A percentile compares a stretch with the other conserved stretches of the same genome.
These are phyloP conservation scores for Basipetospora chlamydospora DNA, from an alignment of 2,329 filamentous ascomycete genomes.

Conservation along the genomic window DNA sequence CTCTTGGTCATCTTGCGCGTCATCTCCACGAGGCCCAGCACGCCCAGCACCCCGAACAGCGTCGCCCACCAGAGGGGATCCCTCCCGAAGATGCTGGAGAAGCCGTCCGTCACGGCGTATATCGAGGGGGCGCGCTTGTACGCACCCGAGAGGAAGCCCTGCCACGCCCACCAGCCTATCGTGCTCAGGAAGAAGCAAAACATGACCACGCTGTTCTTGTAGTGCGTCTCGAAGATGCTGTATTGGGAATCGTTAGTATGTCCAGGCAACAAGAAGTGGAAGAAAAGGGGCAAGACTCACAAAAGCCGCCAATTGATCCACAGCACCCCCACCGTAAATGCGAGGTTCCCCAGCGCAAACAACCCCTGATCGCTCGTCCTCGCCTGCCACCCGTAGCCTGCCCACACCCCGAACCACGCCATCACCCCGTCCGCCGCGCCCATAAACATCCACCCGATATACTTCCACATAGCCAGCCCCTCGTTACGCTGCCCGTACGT, in stretches of 20 bases:
- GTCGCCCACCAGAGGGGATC: constrained; percentile 63
- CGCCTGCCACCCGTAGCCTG: constrained; percentile 30
- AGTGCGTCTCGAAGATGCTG: constrained; percentile 62
- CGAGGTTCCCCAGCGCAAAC: constrained; percentile 59
- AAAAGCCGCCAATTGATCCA: constrained; percentile 67
- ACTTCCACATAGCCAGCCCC: constrained; percentile 63
- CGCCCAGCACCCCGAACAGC: constrained; percentile 46
- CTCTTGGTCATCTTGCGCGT: constrained; percentile 36
- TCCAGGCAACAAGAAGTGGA: not conserved
- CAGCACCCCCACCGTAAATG: constrained; percentile 55
- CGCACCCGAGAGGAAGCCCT: constrained; percentile 50
- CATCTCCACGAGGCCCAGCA: constrained; percentile 51
- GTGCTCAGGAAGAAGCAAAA: constrained; percentile 43
- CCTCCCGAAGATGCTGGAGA: constrained; percentile 50
- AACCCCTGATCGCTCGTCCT: constrained; percentile 50
- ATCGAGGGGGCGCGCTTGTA: constrained; percentile 37
- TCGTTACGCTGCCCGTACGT: constrained; percentile 58
- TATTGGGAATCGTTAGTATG: not conserved
- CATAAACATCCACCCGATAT: constrained; percentile 64
- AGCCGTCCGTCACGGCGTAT: constrained; percentile 56
- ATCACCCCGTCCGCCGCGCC: constrained; percentile 59
- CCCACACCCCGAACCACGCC: constrained; percentile 52
- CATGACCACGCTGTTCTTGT: constrained; percentile 52
- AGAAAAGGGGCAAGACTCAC: constrained; percentile 25
- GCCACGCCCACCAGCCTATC: constrained; percentile 59